Evolutionary conservation across 371 early-diverging fungal genomes (phyloP).

Genomic region (Haplosporangium sp.): DNA sequence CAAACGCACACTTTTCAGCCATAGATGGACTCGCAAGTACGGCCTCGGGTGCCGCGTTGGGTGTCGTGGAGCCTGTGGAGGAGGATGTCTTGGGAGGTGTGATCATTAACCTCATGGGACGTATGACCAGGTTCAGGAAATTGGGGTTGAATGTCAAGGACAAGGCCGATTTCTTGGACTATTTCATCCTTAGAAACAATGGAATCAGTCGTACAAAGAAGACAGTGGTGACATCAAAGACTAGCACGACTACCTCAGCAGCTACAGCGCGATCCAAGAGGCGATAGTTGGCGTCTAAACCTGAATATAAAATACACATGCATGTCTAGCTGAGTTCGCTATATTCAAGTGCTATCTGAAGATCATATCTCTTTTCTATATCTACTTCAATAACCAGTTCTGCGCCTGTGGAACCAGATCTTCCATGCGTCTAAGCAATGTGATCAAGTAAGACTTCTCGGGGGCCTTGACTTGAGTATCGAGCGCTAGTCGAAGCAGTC

Average conservation of each 20-base stretch:
- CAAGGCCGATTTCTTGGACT: conserved; percentile 84
- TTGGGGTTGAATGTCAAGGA: conserved; percentile 78
- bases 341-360: no score
- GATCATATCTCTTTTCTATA: no score
- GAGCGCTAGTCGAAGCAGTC: conserved; percentile 28
- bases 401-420: conserved; percentile 33
- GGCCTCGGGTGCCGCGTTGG: conserved; percentile 48
- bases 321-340: no score
- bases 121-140: conserved; percentile 77
- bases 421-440: conserved; percentile 40
- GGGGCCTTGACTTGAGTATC: conserved; percentile 17
- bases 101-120: conserved; percentile 68
- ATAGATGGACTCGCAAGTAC: conserved; percentile 35
- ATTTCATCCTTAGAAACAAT: conserved; percentile 70
- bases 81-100: conserved; percentile 71
- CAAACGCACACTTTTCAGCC: conserved; percentile 44
- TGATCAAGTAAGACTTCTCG: conserved; percentile 28
- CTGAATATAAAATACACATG: no score
- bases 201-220: conserved; percentile 35
- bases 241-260: conserved; percentile 1
- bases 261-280: conserved; percentile 26
- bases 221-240: conserved; percentile 4
- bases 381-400: conserved; percentile 32
- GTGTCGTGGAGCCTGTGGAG: conserved; percentile 49
- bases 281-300: conserved; percentile 7